Conservation (phyloP, 805 yeast genomes). For the Pachysolen tannophilus region DNA sequence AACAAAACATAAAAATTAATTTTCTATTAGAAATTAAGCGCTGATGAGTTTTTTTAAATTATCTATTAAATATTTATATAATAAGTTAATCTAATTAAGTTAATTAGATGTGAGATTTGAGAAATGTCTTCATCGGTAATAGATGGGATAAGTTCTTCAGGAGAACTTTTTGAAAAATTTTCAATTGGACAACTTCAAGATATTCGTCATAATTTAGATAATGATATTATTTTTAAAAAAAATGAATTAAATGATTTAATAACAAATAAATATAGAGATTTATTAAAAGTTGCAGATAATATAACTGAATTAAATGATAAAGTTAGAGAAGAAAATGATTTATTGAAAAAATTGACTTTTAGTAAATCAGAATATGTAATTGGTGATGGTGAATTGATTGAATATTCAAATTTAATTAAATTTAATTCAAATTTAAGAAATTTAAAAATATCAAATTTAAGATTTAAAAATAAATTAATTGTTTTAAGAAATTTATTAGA, state of each 20-base stretch:
- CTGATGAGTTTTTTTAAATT: too few species aligned
- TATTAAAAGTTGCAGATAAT: constrained; percentile 28
- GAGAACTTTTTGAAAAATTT: constrained; percentile 19
- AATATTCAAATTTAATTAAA: constrained; percentile 12
- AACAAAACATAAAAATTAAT: too few species aligned
- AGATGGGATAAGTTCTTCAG: constrained; percentile 30
- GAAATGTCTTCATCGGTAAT: constrained; percentile 65
- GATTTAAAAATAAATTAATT: constrained; percentile 11
- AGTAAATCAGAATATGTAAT: constrained; percentile 19
- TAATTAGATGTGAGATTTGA: constrained; percentile 67
- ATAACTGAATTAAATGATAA: constrained; percentile 25
- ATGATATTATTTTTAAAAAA: constrained; percentile 16
- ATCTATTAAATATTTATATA: too few species aligned
- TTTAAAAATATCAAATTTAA: constrained; percentile 7
- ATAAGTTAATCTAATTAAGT: too few species aligned
- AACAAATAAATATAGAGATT: constrained; percentile 26
- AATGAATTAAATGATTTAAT: constrained; percentile 22
- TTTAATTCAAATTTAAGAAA: constrained; percentile 11
- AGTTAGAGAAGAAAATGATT: constrained; percentile 16
- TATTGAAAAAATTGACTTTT: constrained; percentile 20
- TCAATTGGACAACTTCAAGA: constrained; percentile 21
- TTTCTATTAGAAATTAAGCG: too few species aligned
- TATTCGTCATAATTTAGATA: constrained; percentile 14
- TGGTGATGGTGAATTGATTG: too few species aligned
- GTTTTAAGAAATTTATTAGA: constrained; percentile 19